Evolutionary conservation across 2,329 filamentous ascomycete species (phyloP).

Genomic region (Sporothrix schenckii): DNA sequence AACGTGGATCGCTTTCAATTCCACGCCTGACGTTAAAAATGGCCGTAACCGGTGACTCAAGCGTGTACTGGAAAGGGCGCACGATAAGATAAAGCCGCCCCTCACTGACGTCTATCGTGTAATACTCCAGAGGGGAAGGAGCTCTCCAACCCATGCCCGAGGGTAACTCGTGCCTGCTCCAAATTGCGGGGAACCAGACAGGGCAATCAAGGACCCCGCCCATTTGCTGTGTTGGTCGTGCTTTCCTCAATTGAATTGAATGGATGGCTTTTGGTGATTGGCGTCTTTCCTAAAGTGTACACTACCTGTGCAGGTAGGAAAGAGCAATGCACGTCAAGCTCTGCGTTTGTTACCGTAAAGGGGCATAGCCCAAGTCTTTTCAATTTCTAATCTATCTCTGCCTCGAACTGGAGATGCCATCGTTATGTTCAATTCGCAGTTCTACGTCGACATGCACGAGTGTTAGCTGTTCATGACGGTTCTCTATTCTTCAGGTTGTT

Average conservation of each 20-base stretch:
- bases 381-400: no score
- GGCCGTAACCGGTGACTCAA: slow-evolving; percentile 19
- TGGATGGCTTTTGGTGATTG: neutral
- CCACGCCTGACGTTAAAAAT: slow-evolving; percentile 12
- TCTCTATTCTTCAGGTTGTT: no score
- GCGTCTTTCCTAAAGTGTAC: neutral
- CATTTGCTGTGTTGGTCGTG: neutral
- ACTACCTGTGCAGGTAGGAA: neutral
- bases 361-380: no score
- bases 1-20: neutral
- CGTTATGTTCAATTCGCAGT: no score
- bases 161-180: neutral
- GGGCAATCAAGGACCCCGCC: slow-evolving; percentile 12
- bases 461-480: no score
- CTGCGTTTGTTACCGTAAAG: neutral
- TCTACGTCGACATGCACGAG: no score
- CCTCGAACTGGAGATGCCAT: no score
- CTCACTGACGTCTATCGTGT: neutral
- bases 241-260: neutral
- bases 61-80: neutral
- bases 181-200: slow-evolving; percentile 2
- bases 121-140: neutral
- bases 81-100: slow-evolving; percentile 23
- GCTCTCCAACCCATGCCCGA: neutral
- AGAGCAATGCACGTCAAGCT: neutral